Conservation (phyloP, 2,329 filamentous ascomycete species). For the Arachnomyces sp. region DNA sequence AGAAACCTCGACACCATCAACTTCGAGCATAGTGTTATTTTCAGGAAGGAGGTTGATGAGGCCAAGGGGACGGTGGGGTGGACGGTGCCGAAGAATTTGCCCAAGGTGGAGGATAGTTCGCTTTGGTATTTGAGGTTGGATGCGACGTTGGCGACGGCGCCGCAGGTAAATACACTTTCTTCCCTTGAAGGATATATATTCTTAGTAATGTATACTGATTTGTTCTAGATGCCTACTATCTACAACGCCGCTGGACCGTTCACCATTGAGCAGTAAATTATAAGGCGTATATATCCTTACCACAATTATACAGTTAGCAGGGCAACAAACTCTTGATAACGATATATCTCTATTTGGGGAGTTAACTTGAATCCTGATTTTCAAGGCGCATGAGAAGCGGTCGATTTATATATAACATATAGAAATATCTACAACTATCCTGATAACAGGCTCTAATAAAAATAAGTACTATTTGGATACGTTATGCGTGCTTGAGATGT, state of each 20-base stretch:
- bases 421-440: too few species aligned
- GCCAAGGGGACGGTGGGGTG: slow-evolving; percentile 16
- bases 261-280: slow-evolving; percentile 10
- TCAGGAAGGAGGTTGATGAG: slow-evolving; percentile 15
- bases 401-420: too few species aligned
- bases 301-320: too few species aligned
- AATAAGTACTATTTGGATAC: too few species aligned
- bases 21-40: slow-evolving; percentile 16
- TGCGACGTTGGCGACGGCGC: slow-evolving; percentile 18
- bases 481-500: too few species aligned
- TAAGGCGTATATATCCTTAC: too few species aligned
- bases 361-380: too few species aligned
- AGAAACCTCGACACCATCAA: slow-evolving; percentile 15
- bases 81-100: slow-evolving; percentile 19
- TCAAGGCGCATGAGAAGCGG: too few species aligned
- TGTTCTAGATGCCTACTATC: slow-evolving; percentile 20
- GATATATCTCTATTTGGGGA: too few species aligned
- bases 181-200: neutral
- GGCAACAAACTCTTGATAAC: too few species aligned
- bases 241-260: slow-evolving; percentile 24
- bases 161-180: slow-evolving; percentile 17
- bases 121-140: slow-evolving; percentile 24
- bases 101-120: slow-evolving; percentile 18
- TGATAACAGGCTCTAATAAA: too few species aligned
- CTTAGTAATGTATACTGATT: neutral